Conservation (phyloP, 2,329 filamentous ascomycete genomes). For the Sphaceloma murrayae region DNA sequence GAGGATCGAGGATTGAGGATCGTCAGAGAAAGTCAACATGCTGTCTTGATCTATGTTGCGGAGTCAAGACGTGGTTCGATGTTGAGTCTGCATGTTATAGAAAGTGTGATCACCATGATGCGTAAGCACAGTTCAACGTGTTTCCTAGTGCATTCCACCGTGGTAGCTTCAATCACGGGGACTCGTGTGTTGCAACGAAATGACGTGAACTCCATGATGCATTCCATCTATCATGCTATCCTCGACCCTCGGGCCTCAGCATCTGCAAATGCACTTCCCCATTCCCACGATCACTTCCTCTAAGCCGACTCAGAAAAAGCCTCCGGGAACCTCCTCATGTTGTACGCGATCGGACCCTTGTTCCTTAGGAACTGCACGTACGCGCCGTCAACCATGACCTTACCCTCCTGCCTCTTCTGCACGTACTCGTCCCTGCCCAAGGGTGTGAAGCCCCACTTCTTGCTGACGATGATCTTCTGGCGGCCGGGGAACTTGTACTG, state of each 20-base stretch:
- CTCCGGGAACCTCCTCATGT: slow-evolving; percentile 90
- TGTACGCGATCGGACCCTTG: slow-evolving; percentile 74
- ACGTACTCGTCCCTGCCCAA: slow-evolving; percentile 96
- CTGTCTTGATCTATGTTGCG: no score
- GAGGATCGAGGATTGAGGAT: no score
- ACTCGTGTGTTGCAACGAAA: slow-evolving; percentile 3
- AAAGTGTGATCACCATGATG: no score
- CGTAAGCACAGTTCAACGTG: no score
- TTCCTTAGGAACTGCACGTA: slow-evolving; percentile 99
- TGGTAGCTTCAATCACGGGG: no score
- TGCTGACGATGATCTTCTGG: slow-evolving; percentile 99
- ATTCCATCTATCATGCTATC: slow-evolving; percentile 15
- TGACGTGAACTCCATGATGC: slow-evolving; percentile 16
- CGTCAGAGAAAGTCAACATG: no score
- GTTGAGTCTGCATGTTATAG: no score
- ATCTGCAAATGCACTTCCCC: slow-evolving; percentile 4
- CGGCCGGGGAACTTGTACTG: slow-evolving; percentile 99
- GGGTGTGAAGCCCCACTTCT: slow-evolving; percentile 99
- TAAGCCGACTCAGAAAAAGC: slow-evolving; percentile 55
- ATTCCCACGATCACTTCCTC: slow-evolving; percentile 3
- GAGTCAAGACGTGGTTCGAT: no score
- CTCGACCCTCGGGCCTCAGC: slow-evolving; percentile 8
- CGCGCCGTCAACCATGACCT: slow-evolving; percentile 93
- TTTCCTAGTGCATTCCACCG: no score
- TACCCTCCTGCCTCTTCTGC: slow-evolving; percentile 85